These are phyloP conservation scores for Hypoxylon rubiginosum DNA, from an alignment of 2,329 filamentous ascomycete species.

Conservation along the genomic window DNA sequence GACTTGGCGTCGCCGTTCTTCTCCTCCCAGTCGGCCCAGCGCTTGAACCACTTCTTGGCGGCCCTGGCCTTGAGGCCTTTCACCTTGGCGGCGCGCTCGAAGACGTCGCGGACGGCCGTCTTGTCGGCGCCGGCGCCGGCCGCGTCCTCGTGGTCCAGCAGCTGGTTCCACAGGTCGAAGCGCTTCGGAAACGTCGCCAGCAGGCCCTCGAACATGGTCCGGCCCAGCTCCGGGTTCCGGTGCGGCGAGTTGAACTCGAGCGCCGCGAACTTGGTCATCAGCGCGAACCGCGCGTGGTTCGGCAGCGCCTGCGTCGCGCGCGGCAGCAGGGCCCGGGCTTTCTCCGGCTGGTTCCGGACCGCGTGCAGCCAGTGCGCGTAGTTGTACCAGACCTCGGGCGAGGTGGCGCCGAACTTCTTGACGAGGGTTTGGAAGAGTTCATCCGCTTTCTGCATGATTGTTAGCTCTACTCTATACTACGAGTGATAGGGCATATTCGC, in stretches of 20 bases:
- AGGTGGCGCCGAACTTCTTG: slow-evolving; percentile 88
- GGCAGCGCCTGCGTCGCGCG: slow-evolving; percentile 88
- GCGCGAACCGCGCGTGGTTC: slow-evolving; percentile 74
- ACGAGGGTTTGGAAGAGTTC: slow-evolving; percentile 86
- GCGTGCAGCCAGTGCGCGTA: slow-evolving; percentile 94
- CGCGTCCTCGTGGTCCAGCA: slow-evolving; percentile 84
- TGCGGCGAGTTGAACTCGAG: slow-evolving; percentile 89
- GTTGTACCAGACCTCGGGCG: slow-evolving; percentile 89
- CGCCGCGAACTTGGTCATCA: slow-evolving; percentile 89
- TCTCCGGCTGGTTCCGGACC: slow-evolving; percentile 76
- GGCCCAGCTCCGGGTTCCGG: slow-evolving; percentile 89
- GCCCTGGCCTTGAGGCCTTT: slow-evolving; percentile 83
- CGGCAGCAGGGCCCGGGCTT: slow-evolving; percentile 81
- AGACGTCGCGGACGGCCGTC: slow-evolving; percentile 77
- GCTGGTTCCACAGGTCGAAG: slow-evolving; percentile 92
- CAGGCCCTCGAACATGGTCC: slow-evolving; percentile 93
- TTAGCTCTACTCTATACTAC: slow-evolving; percentile 45
- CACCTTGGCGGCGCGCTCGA: slow-evolving; percentile 80
- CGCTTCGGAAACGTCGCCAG: slow-evolving; percentile 89
- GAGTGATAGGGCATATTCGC: background rate
- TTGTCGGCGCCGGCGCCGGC: slow-evolving; percentile 64
- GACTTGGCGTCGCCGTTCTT: slow-evolving; percentile 77
- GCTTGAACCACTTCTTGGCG: slow-evolving; percentile 89
- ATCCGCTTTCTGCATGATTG: slow-evolving; percentile 80
- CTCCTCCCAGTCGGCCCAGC: slow-evolving; percentile 92